Percentiles rank a stretch among this genome's conserved stretches.
Evolutionary conservation across 177 flowering plant species (phyloP).

Genomic region (Vitis hybrid): DNA sequence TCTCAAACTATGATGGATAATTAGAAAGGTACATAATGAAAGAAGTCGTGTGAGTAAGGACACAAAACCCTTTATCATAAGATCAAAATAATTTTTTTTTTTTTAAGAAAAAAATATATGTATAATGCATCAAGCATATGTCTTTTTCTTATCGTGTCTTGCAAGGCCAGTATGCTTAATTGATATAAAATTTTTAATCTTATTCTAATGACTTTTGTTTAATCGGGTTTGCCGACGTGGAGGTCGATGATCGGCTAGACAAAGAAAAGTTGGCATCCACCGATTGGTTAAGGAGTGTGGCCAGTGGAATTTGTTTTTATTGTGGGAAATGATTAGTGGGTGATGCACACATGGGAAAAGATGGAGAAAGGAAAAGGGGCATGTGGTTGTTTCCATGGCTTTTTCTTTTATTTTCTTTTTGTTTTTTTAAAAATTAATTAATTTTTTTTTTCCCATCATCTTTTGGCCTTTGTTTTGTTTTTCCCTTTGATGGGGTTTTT

Average conservation of each 20-base stretch:
- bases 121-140: not conserved
- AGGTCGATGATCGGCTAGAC: conserved; percentile 11
- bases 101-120: not conserved
- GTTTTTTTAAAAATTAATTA: too few species aligned
- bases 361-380: conserved; percentile 17
- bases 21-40: too few species aligned
- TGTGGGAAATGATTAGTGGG: conserved; percentile 43
- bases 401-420: conserved; percentile 12
- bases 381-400: conserved; percentile 36
- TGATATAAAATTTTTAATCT: not conserved
- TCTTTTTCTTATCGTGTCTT: conserved; percentile 18
- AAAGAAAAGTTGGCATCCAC: conserved; percentile 22
- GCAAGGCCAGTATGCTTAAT: conserved; percentile 13
- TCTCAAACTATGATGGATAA: too few species aligned
- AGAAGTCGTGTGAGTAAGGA: not conserved
- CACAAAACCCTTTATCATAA: too few species aligned
- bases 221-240: conserved; percentile 14
- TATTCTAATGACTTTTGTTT: not conserved
- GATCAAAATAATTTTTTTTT: not conserved
- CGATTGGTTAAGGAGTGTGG: conserved; percentile 17
- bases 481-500: conserved; percentile 3
- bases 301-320: conserved; percentile 29
- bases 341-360: conserved; percentile 24
- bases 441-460: not conserved
- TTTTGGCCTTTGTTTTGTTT: conserved; percentile 10